phyloP scores from a whole-genome alignment of 176 grass and related monocot genomes.

The Cenchrus americanus region DNA sequence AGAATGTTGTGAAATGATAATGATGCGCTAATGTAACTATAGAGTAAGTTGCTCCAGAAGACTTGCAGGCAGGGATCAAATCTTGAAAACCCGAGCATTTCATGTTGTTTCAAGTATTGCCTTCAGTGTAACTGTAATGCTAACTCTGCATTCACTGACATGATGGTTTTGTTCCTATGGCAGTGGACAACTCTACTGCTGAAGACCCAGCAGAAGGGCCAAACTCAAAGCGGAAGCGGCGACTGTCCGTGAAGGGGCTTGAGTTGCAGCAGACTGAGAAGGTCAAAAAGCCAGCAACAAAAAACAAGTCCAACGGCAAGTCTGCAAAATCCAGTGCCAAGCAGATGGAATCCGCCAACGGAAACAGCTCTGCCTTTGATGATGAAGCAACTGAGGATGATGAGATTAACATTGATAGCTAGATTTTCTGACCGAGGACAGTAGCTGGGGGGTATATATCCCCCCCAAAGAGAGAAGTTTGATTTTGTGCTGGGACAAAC shows the following conservation, averaged over 20 bases:
- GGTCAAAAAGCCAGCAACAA: constrained; percentile 59
- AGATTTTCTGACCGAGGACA: constrained; percentile 10
- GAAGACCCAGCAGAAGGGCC: constrained; percentile 62
- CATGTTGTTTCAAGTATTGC: constrained; percentile 1
- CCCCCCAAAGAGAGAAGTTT: neutral
- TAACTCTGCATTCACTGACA: neutral
- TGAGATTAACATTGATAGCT: constrained; percentile 30
- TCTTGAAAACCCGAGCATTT: constrained; percentile 12
- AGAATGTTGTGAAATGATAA: neutral
- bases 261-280: constrained; percentile 92
- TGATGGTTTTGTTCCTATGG: constrained; percentile 48
- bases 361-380: constrained; percentile 59
- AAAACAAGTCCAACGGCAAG: constrained; percentile 63
- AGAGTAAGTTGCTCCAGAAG: too few species aligned
- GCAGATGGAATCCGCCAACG: constrained; percentile 51
- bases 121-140: neutral
- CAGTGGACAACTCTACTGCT: constrained; percentile 72
- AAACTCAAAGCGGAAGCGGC: constrained; percentile 75
- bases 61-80: neutral
- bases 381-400: constrained; percentile 80
- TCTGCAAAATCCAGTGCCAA: constrained; percentile 63
- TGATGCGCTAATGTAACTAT: neutral
- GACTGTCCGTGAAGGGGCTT: constrained; percentile 82
- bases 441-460: neutral
- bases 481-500: constrained; percentile 23